These are phyloP conservation scores for Pulveroboletus frians DNA, from an alignment of 768 basidiomycete species.

Conservation along the genomic window DNA sequence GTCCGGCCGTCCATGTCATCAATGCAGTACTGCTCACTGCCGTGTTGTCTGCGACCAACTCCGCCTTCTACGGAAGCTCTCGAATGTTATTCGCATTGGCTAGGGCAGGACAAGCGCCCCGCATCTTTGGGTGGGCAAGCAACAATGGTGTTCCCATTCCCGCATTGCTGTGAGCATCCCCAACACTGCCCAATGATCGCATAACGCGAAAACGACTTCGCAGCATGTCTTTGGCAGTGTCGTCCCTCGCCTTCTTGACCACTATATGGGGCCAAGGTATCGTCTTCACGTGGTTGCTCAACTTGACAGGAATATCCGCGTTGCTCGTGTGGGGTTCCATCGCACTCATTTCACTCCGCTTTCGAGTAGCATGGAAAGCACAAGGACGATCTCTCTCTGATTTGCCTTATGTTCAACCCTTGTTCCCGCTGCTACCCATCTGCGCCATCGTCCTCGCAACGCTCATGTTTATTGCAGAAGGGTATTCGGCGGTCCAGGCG, in stretches of 20 bases:
- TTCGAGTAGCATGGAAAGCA: conserved; percentile 54
- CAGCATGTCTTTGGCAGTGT: conserved; percentile 45
- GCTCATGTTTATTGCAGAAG: conserved; percentile 52
- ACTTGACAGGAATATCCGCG: conserved; percentile 61
- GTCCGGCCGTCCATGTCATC: conserved; percentile 56
- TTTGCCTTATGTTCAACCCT: conserved; percentile 53
- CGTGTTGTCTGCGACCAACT: conserved; percentile 59
- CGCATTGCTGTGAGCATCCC: conserved; percentile 42
- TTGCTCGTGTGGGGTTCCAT: conserved; percentile 65
- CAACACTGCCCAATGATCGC: not conserved
- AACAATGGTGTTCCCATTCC: conserved; percentile 59
- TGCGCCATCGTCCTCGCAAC: conserved; percentile 45
- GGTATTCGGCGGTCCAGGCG: conserved; percentile 44
- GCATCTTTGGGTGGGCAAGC: conserved; percentile 60
- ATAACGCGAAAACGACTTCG: not conserved
- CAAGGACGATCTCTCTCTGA: conserved; percentile 49
- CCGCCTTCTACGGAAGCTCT: conserved; percentile 62
- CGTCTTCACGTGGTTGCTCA: conserved; percentile 56
- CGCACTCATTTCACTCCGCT: conserved; percentile 51
- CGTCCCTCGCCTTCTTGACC: conserved; percentile 49
- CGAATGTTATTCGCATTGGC: conserved; percentile 60
- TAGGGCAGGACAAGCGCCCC: conserved; percentile 59
- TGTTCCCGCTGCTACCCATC: conserved; percentile 50
- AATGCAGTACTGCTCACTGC: conserved; percentile 66
- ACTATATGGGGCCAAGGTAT: conserved; percentile 54